Conservation (phyloP, 2,329 filamentous ascomycete species). For the Pyricularia pennisetigena region DNA sequence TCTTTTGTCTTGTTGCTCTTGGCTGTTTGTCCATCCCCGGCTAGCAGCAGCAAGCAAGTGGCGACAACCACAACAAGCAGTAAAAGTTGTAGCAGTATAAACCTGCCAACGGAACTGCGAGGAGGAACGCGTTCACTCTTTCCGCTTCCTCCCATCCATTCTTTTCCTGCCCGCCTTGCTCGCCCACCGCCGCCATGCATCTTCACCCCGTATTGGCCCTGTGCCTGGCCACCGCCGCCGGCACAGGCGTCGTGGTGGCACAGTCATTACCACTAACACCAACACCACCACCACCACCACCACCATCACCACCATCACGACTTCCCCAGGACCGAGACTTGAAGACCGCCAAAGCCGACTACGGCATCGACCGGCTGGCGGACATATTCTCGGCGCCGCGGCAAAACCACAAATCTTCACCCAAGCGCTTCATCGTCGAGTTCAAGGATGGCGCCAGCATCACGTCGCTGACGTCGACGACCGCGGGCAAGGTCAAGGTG, state of each 20-base stretch:
- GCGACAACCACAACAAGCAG: not conserved
- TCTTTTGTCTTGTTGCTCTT: not conserved
- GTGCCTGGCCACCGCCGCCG: not conserved
- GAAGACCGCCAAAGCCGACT: not conserved
- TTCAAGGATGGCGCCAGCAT: not conserved
- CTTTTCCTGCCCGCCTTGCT: not conserved
- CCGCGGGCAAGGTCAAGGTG: not conserved
- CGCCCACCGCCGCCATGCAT: not conserved
- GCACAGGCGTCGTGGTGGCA: not conserved
- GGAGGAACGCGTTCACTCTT: not conserved
- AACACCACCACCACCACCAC: not conserved
- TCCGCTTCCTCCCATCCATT: not conserved
- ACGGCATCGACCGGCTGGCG: not conserved
- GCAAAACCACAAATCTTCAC: not conserved
- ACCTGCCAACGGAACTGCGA: not conserved
- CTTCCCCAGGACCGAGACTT: not conserved
- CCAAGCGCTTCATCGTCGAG: constrained; percentile 3
- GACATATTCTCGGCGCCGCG: not conserved
- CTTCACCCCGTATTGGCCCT: not conserved
- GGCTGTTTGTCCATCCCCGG: not conserved
- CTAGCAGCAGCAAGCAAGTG: not conserved
- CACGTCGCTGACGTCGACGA: not conserved
- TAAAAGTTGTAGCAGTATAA: not conserved
- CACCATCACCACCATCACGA: not conserved
- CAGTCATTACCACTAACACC: not conserved